These are phyloP conservation scores for Cenchrus fungigraminus DNA, from an alignment of 176 grass and related monocot species.

Conservation along the genomic window DNA sequence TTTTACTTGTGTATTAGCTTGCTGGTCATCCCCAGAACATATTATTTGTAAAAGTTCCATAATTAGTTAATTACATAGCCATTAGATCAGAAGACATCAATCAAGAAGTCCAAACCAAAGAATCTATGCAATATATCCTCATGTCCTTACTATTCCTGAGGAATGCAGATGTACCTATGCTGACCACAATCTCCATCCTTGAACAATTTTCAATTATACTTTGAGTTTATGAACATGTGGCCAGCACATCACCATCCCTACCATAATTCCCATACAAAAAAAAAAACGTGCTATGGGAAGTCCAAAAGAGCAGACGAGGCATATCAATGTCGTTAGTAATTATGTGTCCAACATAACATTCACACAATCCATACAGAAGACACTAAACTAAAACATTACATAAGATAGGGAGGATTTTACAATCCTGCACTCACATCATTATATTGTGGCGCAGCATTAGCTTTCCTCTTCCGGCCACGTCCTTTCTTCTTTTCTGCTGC, in stretches of 20 bases:
- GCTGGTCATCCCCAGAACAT: not conserved
- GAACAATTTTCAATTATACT: not conserved
- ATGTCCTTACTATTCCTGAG: not conserved
- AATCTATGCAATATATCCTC: not conserved
- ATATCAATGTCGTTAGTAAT: not conserved
- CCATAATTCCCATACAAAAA: not conserved
- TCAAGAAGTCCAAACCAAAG: constrained; percentile 7
- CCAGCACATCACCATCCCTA: not conserved
- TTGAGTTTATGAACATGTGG: not conserved
- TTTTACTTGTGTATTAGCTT: not conserved
- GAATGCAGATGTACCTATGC: not conserved
- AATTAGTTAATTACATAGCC: not conserved
- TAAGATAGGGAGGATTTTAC: constrained; percentile 5
- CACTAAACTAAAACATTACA: not conserved
- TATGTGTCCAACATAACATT: constrained; percentile 15
- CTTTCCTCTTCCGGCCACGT: constrained; percentile 69
- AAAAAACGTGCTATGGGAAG: not conserved
- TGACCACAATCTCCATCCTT: not conserved
- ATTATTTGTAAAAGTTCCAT: not conserved
- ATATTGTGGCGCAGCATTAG: constrained; percentile 51
- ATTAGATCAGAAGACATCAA: not conserved
- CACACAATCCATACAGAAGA: constrained; percentile 18
- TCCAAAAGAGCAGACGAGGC: not conserved
- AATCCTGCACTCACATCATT: constrained; percentile 71
- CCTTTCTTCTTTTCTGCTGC: constrained; percentile 63